phyloP scores from a whole-genome alignment of 2,329 filamentous ascomycete species.

The Leptographium galeiforme region DNA sequence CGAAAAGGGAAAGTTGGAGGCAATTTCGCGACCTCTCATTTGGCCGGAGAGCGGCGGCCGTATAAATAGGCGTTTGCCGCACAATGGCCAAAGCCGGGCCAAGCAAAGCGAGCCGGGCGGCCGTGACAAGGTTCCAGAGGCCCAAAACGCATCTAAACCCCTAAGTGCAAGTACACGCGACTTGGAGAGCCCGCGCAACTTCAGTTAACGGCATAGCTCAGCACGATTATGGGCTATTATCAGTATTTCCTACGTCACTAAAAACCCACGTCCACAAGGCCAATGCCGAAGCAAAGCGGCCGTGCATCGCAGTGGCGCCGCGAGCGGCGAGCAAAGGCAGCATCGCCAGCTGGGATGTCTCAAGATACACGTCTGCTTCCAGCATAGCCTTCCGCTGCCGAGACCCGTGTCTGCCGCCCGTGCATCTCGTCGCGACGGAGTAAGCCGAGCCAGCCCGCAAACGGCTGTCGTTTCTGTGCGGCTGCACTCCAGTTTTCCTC shows the following conservation, averaged over 20 bases:
- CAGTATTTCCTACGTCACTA: not conserved
- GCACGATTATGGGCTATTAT: not conserved
- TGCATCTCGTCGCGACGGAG: not conserved
- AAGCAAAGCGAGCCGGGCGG: not conserved
- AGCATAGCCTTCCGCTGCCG: not conserved
- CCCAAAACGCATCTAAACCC: constrained; percentile 29
- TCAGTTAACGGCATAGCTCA: constrained; percentile 4
- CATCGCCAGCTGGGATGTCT: not conserved
- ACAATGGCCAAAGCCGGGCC: not conserved
- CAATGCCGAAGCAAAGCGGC: constrained; percentile 16
- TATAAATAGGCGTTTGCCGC: constrained; percentile 1
- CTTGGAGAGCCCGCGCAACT: not conserved
- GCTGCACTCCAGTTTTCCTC: too few relatives aligned
- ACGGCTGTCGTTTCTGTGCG: too few relatives aligned
- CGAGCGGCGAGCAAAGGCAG: too few relatives aligned
- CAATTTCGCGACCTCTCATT: too few relatives aligned
- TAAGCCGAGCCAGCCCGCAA: too few relatives aligned
- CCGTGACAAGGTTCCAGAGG: not conserved
- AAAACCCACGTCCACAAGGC: not conserved
- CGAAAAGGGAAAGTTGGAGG: too few relatives aligned
- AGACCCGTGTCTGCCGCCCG: not conserved
- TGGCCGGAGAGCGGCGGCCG: not conserved
- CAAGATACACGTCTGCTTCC: too few relatives aligned
- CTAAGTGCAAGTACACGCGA: constrained; percentile 43
- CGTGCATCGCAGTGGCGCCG: not conserved